Base-by-base conservation (phyloP, 2,329 filamentous ascomycete genomes). In the Aspergillaceae sp. region DNA sequence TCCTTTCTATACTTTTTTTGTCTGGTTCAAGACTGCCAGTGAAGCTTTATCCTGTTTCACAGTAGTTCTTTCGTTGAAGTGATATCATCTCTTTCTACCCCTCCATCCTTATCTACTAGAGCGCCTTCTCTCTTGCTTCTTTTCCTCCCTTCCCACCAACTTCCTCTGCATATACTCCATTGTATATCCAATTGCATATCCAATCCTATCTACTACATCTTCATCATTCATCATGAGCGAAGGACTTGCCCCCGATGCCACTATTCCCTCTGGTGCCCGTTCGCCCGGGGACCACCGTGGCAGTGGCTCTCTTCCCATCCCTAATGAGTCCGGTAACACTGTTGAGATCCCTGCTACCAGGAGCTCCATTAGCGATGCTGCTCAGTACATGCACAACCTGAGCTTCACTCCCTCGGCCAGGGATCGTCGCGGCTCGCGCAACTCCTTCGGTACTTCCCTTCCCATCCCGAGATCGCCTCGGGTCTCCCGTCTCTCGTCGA, bases 371-470 rank as follows among this genome's bases (percentile, higher is more conserved):
- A 82, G 83, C 30, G 82, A 88, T 68, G 79, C 79, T 28, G 69
- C 77, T 40, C 74, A 77, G 54, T 83, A 82, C 67, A 87, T 87
- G 83, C 84, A 87, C 74, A 81, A 78, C 58, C 72, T 88, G 58
- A 85, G 80, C 58, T 69, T 82, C 40, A 72, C 77, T 9, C 83
- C 83, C 10, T 87, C 83, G 5, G 79, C 79, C 72, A 80, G 74
- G 65, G 80, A 84, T 54, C 74, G 84, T 51, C 72, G 84, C 54
- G 75, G 77, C 41, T 87, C 84, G 19, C 79, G 84, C 52, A 88
- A 87, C 76, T 87, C 83, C 11, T 87, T 87, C 61, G 84, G 84
- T 51, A 75, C 82, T 42, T 77, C 83, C 19, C 76, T 88, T 10
- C 84, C 84, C 44, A 88, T 88, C 56, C 84, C 84, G 42, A 74